A percentile compares a stretch with the other conserved stretches of the same genome.
Conservation (phyloP, 495 filamentous ascomycete species). For the Penicillium soppii region DNA sequence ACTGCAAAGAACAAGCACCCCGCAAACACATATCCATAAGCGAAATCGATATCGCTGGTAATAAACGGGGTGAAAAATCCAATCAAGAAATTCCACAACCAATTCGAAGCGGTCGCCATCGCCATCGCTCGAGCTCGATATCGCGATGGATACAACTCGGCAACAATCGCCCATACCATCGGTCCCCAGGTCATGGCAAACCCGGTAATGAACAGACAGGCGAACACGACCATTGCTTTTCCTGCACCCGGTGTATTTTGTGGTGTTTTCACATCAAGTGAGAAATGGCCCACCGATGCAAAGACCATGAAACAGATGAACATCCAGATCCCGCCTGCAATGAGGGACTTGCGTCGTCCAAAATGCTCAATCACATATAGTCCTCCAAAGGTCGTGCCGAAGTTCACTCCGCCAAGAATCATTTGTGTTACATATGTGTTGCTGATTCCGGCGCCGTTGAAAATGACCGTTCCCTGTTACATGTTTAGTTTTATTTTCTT, state of each 20-base stretch:
- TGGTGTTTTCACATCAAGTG: slow-evolving; percentile 51
- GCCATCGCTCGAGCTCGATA: slow-evolving; percentile 75
- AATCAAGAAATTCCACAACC: slow-evolving; percentile 85
- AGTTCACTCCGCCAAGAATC: slow-evolving; percentile 72
- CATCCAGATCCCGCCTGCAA: slow-evolving; percentile 67
- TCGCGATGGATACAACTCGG: slow-evolving; percentile 74
- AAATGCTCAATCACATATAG: slow-evolving; percentile 68
- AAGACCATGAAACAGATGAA: slow-evolving; percentile 70
- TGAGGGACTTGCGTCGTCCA: slow-evolving; percentile 64
- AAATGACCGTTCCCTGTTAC: slow-evolving; percentile 62
- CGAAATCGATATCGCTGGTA: slow-evolving; percentile 63
- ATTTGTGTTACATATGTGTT: slow-evolving; percentile 70
- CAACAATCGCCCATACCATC: slow-evolving; percentile 77
- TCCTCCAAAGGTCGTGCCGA: slow-evolving; percentile 66
- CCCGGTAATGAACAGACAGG: slow-evolving; percentile 59
- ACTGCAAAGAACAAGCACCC: slow-evolving; percentile 62
- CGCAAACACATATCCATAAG: slow-evolving; percentile 78
- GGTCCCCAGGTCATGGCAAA: slow-evolving; percentile 77
- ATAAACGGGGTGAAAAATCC: slow-evolving; percentile 80
- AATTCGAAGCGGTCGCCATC: slow-evolving; percentile 77
- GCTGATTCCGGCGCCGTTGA: slow-evolving; percentile 62
- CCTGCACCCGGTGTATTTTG: slow-evolving; percentile 57
- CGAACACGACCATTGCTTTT: slow-evolving; percentile 69
- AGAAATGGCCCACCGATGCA: slow-evolving; percentile 63
- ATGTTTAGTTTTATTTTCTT: slow-evolving; percentile 32